Conservation (phyloP, 2,329 filamentous ascomycete genomes). For the Neoarthrinium moseri region DNA sequence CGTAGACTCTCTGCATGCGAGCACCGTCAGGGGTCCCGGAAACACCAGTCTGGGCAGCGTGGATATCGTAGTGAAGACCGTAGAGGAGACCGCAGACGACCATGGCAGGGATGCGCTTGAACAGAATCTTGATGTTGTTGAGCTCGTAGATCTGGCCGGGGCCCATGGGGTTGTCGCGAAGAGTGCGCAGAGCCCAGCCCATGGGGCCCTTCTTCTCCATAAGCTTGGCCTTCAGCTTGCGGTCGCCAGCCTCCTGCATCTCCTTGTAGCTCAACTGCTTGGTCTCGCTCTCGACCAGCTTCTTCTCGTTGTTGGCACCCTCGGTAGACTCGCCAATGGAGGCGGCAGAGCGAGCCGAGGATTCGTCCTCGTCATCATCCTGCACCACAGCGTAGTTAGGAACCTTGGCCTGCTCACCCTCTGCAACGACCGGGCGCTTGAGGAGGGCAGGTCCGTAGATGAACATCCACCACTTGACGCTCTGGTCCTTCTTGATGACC, state of each 20-base stretch:
- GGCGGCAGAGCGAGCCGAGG: slow-evolving; percentile 21
- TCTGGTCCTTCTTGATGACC: slow-evolving; percentile 67
- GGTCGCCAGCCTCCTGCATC: slow-evolving; percentile 55
- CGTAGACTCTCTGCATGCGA: slow-evolving; percentile 70
- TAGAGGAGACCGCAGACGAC: slow-evolving; percentile 65
- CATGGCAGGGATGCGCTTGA: slow-evolving; percentile 68
- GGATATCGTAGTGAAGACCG: slow-evolving; percentile 79
- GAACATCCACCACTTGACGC: slow-evolving; percentile 62
- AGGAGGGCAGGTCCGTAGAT: slow-evolving; percentile 63
- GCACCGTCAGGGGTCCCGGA: slow-evolving; percentile 69
- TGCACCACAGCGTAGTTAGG: slow-evolving; percentile 79
- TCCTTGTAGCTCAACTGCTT: slow-evolving; percentile 60
- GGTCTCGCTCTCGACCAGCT: slow-evolving; percentile 44
- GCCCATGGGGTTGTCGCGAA: slow-evolving; percentile 72
- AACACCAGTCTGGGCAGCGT: slow-evolving; percentile 70
- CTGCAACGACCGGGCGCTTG: slow-evolving; percentile 53
- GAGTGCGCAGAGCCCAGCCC: slow-evolving; percentile 80
- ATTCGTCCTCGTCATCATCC: slow-evolving; percentile 51
- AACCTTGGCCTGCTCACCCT: slow-evolving; percentile 55
- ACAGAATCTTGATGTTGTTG: slow-evolving; percentile 63
- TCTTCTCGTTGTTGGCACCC: slow-evolving; percentile 38
- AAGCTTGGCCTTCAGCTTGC: slow-evolving; percentile 62
- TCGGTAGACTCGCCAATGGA: slow-evolving; percentile 22
- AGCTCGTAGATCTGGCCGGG: slow-evolving; percentile 72
- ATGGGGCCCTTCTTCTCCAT: slow-evolving; percentile 63